phyloP scores from a whole-genome alignment of 441 rosid species.

The Euphorbia corollata region DNA sequence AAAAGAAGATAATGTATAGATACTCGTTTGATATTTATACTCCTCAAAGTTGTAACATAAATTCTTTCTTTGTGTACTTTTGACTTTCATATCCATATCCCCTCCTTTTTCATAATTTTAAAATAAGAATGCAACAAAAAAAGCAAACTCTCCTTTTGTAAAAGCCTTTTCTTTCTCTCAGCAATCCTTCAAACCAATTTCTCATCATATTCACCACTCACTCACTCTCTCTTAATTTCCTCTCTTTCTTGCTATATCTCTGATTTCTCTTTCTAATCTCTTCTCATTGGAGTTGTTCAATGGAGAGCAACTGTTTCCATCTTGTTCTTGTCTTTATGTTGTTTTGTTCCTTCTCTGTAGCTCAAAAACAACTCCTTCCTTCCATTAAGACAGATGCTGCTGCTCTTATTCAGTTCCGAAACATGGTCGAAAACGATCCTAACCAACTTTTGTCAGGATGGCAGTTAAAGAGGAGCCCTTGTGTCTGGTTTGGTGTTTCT shows the following conservation, averaged over 20 bases:
- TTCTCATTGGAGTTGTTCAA: conserved; percentile 25
- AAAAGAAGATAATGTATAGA: too few species aligned
- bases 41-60: not conserved
- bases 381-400: conserved; percentile 67
- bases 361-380: conserved; percentile 23
- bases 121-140: conserved; percentile 13
- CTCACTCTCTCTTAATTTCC: conserved; percentile 26
- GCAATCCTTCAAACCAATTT: conserved; percentile 30
- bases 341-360: conserved; percentile 27
- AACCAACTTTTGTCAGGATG: conserved; percentile 54
- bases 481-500: conserved; percentile 68
- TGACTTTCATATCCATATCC: conserved; percentile 28
- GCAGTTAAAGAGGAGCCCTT: conserved; percentile 47
- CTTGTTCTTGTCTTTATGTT: conserved; percentile 26
- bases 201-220: conserved; percentile 44
- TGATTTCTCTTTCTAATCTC: conserved; percentile 10
- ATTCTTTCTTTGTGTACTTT: conserved; percentile 6
- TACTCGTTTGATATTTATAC: not conserved
- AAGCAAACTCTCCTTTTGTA: conserved; percentile 30
- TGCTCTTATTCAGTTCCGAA: conserved; percentile 59
- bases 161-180: conserved; percentile 32
- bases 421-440: conserved; percentile 58
- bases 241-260: conserved; percentile 22
- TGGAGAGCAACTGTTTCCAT: conserved; percentile 41
- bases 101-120: conserved; percentile 24